Percentiles rank a stretch among this genome's conserved stretches.
These are phyloP conservation scores for Excoecaria agallocha DNA, from an alignment of 345 rosid species.

Conservation along the genomic window DNA sequence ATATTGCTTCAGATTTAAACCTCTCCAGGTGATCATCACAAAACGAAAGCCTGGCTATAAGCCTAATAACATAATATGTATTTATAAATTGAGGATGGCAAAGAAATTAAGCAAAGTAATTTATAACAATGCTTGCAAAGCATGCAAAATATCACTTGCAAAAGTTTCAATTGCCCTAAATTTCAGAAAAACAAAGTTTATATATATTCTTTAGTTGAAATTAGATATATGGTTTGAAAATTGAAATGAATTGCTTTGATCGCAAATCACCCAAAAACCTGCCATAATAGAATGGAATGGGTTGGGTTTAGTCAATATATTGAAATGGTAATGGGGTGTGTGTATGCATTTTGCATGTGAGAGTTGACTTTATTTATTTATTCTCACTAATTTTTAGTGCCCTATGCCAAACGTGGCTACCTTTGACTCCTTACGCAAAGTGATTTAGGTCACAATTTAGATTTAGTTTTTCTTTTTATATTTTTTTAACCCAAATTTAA, in stretches of 20 bases:
- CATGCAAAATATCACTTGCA: constrained; percentile 11
- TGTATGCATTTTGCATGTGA: not conserved
- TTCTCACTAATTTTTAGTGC: not conserved
- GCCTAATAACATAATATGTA: not conserved
- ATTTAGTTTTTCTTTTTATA: not conserved
- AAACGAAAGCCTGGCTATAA: not conserved
- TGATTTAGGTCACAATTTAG: not conserved
- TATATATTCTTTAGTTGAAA: too few species aligned
- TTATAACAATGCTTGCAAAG: not conserved
- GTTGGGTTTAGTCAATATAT: constrained; percentile 6
- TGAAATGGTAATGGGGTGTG: too few species aligned
- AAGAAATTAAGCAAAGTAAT: not conserved
- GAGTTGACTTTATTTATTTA: constrained; percentile 4
- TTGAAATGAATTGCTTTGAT: not conserved
- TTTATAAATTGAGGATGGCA: not conserved
- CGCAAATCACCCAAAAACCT: constrained; percentile 13
- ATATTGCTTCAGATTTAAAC: not conserved
- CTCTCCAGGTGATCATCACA: not conserved
- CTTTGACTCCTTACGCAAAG: not conserved
- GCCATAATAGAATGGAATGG: not conserved
- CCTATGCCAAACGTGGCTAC: not conserved
- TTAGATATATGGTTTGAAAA: not conserved
- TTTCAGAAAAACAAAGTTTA: not conserved
- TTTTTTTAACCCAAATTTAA: not conserved
- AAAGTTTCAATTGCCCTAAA: not conserved